Base-by-base conservation (phyloP, 2,329 filamentous ascomycete genomes). In the Trichoderma koningii region DNA sequence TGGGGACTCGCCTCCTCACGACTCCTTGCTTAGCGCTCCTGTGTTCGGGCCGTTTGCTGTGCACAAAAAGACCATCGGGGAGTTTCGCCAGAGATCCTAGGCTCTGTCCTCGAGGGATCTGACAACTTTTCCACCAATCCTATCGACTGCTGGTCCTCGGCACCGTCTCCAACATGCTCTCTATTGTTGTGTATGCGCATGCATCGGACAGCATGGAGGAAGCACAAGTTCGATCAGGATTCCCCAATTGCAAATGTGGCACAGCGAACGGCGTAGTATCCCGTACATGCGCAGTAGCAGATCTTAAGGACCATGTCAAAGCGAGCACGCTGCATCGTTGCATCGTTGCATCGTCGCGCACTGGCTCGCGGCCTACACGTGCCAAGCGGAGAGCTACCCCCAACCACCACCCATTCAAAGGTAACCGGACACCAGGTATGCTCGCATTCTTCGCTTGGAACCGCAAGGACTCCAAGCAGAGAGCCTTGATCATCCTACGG, bases 31-130 rank as follows among this genome's bases (percentile, higher is more conserved):
- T 64, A 64, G 62, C 62, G 62, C 62, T 45, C 10, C 47, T 38
- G 45, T 59, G 52, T 64, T 64, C 62, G 62, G 62, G 62, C 62
- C 62, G 62, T 64, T 64, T 42, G 10, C 17, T 50, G 52, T 51
- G 21, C 47, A 50, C 61, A 55, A 56, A 55, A 50, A 64, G 52
- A 17, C 53, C 62, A 52, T 64, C 62, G 62, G 62, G 62, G 62
- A 64, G 62, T 64, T 51, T 64, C 62, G 62, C 55, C 62, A 63
- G 50, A 7, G 21, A 26, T 9, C 47, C 19, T 23, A 15, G 30
- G 57, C 17, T 30, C 60, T 45, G 26, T 45, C 14, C 50, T 26
- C 28, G 10, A 63, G 34, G 60, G n/a, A 38, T 28, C 50, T 19
- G 14, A 26, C 19, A 55, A 55, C 60, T 53, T 55, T 63, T 53